Evolutionary conservation across 208 protist genomes (phyloP).

Genomic region (Trypanosoma caninum): DNA sequence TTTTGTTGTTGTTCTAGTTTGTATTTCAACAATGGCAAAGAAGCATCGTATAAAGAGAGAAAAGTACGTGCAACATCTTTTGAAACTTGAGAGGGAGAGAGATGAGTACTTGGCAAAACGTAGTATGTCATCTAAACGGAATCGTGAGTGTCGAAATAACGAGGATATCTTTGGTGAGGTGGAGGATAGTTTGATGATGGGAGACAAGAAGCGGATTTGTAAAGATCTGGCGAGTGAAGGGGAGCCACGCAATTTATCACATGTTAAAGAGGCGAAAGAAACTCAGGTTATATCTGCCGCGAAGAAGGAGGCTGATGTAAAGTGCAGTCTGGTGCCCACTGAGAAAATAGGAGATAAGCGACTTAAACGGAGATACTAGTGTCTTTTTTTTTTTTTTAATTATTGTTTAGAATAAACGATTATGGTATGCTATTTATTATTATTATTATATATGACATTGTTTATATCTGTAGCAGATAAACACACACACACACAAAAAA

Average conservation of each 20-base stretch:
- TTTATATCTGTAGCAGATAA: too few species aligned
- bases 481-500: too few species aligned
- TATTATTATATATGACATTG: too few species aligned
- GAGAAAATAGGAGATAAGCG: neutral
- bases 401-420: too few species aligned
- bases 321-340: neutral
- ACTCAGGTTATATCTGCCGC: neutral
- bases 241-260: neutral
- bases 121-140: slow-evolving; percentile 57
- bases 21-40: slow-evolving; percentile 63
- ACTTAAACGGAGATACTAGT: slow-evolving; percentile 16
- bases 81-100: slow-evolving; percentile 62
- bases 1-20: neutral
- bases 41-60: slow-evolving; percentile 87
- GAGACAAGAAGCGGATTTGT: slow-evolving; percentile 21
- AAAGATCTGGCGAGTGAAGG: slow-evolving; percentile 20
- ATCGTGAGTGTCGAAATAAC: slow-evolving; percentile 41
- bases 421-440: too few species aligned
- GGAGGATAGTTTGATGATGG: slow-evolving; percentile 12
- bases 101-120: slow-evolving; percentile 76
- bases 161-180: slow-evolving; percentile 32
- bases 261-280: neutral
- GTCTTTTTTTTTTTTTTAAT: neutral
- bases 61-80: slow-evolving; percentile 78
- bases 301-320: neutral